Evolutionary conservation across 164 flowering plant species (phyloP).

Genomic region (Akebia trifoliata): DNA sequence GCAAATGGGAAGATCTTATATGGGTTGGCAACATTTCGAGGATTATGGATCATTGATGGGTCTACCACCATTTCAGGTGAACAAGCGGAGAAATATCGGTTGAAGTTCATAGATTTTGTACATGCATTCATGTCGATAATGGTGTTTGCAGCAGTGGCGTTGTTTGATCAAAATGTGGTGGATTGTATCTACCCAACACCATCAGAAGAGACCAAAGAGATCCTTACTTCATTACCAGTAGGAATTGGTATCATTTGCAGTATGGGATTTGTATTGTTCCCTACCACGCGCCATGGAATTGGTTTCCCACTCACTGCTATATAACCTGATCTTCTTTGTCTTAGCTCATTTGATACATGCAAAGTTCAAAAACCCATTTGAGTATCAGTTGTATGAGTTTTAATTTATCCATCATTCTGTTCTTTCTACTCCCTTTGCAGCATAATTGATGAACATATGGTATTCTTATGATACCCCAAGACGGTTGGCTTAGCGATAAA

Average conservation of each 20-base stretch:
- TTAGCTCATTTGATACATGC: no score
- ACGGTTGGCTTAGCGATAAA: no score
- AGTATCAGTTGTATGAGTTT: no score
- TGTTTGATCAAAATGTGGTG: conserved; percentile 60
- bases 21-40: conserved; percentile 49
- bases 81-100: conserved; percentile 28
- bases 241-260: conserved; percentile 28
- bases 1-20: conserved; percentile 50
- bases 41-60: conserved; percentile 59
- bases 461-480: no score
- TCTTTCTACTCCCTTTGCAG: no score
- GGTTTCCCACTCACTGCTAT: conserved; percentile 27
- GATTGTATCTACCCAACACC: conserved; percentile 57
- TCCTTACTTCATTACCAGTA: conserved; percentile 41
- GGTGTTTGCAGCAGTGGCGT: conserved; percentile 57
- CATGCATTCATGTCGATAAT: conserved; percentile 51
- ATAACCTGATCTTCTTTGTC: no score
- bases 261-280: conserved; percentile 26
- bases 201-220: conserved; percentile 35
- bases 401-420: no score
- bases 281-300: conserved; percentile 30
- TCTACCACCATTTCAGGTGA: conserved; percentile 22
- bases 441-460: no score
- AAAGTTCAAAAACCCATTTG: no score
- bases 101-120: conserved; percentile 44